These are phyloP conservation scores for Phytopythium aichiense DNA, from an alignment of 352 stramenopile genomes.

Conservation along the genomic window DNA sequence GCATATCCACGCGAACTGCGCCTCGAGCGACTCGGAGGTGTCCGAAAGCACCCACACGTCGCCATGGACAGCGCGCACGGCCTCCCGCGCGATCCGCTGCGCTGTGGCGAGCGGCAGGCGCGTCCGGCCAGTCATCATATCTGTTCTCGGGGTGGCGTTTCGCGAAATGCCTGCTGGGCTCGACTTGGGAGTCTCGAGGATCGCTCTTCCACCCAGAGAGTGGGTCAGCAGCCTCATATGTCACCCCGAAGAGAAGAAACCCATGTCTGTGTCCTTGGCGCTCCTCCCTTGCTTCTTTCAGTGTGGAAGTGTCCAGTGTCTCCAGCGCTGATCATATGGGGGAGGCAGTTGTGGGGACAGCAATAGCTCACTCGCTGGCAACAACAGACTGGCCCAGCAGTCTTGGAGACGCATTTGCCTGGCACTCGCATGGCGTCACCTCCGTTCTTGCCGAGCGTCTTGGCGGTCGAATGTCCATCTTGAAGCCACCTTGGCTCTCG, in stretches of 20 bases:
- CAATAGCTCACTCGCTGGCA: too few relatives aligned
- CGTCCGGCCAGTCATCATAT: neutral
- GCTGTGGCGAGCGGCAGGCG: slow-evolving; percentile 14
- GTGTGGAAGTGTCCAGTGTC: too few relatives aligned
- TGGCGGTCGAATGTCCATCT: too few relatives aligned
- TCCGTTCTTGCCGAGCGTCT: too few relatives aligned
- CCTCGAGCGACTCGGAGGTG: slow-evolving; percentile 4
- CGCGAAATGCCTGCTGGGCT: too few relatives aligned
- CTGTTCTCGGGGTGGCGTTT: slow-evolving; percentile 7
- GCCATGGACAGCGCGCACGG: slow-evolving; percentile 11
- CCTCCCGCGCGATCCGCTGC: slow-evolving; percentile 9
- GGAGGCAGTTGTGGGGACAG: too few relatives aligned
- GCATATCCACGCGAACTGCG: slow-evolving; percentile 14
- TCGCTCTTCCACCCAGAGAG: neutral
- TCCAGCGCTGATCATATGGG: neutral
- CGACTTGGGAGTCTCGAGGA: neutral
- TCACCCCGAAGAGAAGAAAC: neutral
- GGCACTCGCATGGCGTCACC: too few relatives aligned
- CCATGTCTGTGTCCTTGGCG: neutral
- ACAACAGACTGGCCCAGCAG: too few relatives aligned
- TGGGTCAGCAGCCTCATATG: neutral
- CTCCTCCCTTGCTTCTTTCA: too few relatives aligned
- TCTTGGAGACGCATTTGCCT: too few relatives aligned
- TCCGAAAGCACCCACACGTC: neutral
- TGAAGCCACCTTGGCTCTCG: too few relatives aligned